A percentile compares a stretch with the other conserved stretches of the same genome.
phyloP scores from a whole-genome alignment of 2,329 filamentous ascomycete genomes.

The Talaromyces sp. region DNA sequence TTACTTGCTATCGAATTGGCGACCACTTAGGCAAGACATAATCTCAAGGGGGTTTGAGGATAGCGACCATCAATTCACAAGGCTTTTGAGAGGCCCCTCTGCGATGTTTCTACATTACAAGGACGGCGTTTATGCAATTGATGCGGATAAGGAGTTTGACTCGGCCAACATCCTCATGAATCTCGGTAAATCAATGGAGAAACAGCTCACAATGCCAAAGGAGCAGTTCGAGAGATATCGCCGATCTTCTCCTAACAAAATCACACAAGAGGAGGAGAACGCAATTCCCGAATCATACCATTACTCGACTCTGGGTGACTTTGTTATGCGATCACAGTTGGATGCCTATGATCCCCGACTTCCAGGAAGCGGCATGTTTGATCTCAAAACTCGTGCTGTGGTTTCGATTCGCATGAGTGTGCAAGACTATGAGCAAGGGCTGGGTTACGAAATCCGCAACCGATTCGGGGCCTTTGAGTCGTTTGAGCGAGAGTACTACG shows the following conservation, averaged over 20 bases:
- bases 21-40: conserved; percentile 63
- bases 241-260: conserved; percentile 61
- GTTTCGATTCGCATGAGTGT: conserved; percentile 88
- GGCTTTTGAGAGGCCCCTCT: conserved; percentile 66
- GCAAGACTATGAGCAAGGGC: conserved; percentile 64
- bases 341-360: conserved; percentile 84
- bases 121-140: conserved; percentile 86
- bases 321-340: conserved; percentile 91
- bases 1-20: conserved; percentile 81
- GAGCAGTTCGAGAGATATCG: conserved; percentile 84
- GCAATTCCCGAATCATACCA: conserved; percentile 76
- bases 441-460: conserved; percentile 80
- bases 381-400: conserved; percentile 91
- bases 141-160: conserved; percentile 91
- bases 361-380: conserved; percentile 90
- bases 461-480: conserved; percentile 80
- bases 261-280: conserved; percentile 65
- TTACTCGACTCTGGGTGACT: conserved; percentile 80
- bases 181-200: conserved; percentile 94
- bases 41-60: conserved; percentile 66
- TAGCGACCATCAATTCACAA: conserved; percentile 65
- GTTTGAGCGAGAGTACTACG: conserved; percentile 91
- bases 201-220: conserved; percentile 78
- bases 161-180: conserved; percentile 81
- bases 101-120: conserved; percentile 80